A percentile compares a stretch with the other conserved stretches of the same genome.
Conservation (phyloP, 1,284 basidiomycete genomes). For the Naganishia albida region DNA sequence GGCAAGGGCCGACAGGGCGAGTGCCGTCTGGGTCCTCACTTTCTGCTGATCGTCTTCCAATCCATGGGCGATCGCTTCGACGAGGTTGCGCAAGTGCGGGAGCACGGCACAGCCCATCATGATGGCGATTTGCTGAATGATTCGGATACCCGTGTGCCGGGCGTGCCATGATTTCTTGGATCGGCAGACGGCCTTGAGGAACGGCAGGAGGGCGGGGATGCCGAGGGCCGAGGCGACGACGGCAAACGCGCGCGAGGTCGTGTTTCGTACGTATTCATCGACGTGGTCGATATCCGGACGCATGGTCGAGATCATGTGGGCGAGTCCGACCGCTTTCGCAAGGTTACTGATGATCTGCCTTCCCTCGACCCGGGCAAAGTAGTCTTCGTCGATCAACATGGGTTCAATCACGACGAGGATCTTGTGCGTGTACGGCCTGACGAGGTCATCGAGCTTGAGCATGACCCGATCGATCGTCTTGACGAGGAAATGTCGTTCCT, state of each 20-base stretch:
- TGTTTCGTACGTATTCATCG: constrained; percentile 99
- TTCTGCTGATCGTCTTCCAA: constrained; percentile 98
- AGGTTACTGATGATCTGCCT: constrained; percentile 99
- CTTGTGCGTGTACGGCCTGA: constrained; percentile 98
- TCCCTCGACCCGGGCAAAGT: constrained; percentile 98
- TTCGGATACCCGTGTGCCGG: constrained; percentile 97
- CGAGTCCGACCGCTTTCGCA: constrained; percentile 96
- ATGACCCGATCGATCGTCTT: constrained; percentile 99
- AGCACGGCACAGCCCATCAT: constrained; percentile 99
- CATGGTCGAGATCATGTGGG: constrained; percentile 99
- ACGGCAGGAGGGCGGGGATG: constrained; percentile 94
- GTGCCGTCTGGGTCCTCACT: constrained; percentile 97
- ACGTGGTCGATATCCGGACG: constrained; percentile 99
- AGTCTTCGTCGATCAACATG: constrained; percentile 97
- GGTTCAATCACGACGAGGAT: constrained; percentile 99
- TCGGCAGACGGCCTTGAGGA: constrained; percentile 96
- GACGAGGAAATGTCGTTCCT: constrained; percentile 96
- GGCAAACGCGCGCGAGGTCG: constrained; percentile 97
- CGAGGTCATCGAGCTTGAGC: constrained; percentile 98
- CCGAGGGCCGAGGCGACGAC: constrained; percentile 98
- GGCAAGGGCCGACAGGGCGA: constrained; percentile 92
- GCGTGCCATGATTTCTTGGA: constrained; percentile 99
- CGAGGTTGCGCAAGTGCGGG: constrained; percentile 93
- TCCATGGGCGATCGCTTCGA: constrained; percentile 94
- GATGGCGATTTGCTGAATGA: constrained; percentile 98